Evolutionary conservation across 2,329 filamentous ascomycete species (phyloP).

Genomic region (Colletotrichum ledebouriae): DNA sequence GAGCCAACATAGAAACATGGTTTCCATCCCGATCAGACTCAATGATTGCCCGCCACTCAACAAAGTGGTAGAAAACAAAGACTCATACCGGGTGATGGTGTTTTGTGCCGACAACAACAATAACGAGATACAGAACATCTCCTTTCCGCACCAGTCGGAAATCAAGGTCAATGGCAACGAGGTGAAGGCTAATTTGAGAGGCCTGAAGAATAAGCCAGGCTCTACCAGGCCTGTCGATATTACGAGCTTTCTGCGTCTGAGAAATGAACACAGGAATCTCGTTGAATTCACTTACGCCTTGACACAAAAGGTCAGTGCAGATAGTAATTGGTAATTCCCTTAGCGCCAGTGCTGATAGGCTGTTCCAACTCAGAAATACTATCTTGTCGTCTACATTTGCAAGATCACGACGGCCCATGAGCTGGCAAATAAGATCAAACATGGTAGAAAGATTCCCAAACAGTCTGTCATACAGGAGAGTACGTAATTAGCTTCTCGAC

Average conservation of each 20-base stretch:
- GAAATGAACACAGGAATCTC: slow-evolving; percentile 74
- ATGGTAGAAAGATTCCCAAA: slow-evolving; percentile 80
- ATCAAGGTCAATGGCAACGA: slow-evolving; percentile 91
- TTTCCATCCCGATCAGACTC: slow-evolving; percentile 59
- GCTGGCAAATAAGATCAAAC: slow-evolving; percentile 76
- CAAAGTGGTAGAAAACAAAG: slow-evolving; percentile 69
- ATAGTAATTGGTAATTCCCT: slow-evolving; percentile 18
- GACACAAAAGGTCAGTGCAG: slow-evolving; percentile 80
- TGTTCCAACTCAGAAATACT: slow-evolving; percentile 72
- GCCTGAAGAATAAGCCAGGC: slow-evolving; percentile 95
- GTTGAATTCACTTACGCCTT: slow-evolving; percentile 92
- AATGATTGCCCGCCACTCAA: slow-evolving; percentile 67
- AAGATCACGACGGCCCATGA: slow-evolving; percentile 78
- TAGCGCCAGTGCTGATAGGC: slow-evolving; percentile 40
- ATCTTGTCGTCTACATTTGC: slow-evolving; percentile 81
- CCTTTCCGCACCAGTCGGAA: slow-evolving; percentile 94
- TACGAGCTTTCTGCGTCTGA: slow-evolving; percentile 79
- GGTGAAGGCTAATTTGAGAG: slow-evolving; percentile 92
- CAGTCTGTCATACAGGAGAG: slow-evolving; percentile 86
- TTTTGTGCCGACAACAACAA: slow-evolving; percentile 80
- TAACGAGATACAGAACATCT: slow-evolving; percentile 76
- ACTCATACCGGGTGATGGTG: slow-evolving; percentile 78
- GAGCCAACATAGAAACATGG: slow-evolving; percentile 66
- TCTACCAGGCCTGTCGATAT: slow-evolving; percentile 95
- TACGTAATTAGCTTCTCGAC: slow-evolving; percentile 60